phyloP scores from a whole-genome alignment of 371 early-diverging fungal genomes.

The Blyttiomyces sp. region DNA sequence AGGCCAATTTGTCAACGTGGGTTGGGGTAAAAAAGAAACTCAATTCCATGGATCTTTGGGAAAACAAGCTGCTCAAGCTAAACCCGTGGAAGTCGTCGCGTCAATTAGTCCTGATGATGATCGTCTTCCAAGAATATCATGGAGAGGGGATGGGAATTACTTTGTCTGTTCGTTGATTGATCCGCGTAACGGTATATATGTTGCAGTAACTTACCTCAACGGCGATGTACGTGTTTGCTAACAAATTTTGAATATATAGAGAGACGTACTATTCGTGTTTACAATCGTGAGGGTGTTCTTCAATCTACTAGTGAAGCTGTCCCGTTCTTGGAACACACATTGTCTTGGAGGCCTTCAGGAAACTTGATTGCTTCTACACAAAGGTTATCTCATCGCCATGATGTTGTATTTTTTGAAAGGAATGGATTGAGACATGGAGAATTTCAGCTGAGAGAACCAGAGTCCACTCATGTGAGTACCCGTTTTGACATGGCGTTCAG shows the following conservation, averaged over 20 bases:
- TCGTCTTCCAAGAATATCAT: constrained; percentile 67
- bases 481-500: too few relatives aligned
- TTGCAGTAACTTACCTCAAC: too few relatives aligned
- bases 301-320: constrained; percentile 81
- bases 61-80: constrained; percentile 68
- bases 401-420: constrained; percentile 89
- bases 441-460: constrained; percentile 67
- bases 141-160: constrained; percentile 88
- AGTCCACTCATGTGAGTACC: too few relatives aligned
- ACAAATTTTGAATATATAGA: not conserved
- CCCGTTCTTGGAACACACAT: constrained; percentile 72
- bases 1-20: constrained; percentile 78
- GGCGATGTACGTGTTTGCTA: too few relatives aligned
- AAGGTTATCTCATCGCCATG: constrained; percentile 74
- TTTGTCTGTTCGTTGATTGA: constrained; percentile 74
- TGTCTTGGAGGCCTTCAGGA: constrained; percentile 88
- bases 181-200: too few relatives aligned
- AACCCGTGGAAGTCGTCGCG: not conserved
- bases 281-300: constrained; percentile 79
- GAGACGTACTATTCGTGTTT: constrained; percentile 70
- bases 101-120: constrained; percentile 71
- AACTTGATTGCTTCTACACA: constrained; percentile 84
- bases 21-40: constrained; percentile 97
- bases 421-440: constrained; percentile 95
- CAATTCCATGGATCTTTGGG: constrained; percentile 95